Evolutionary conservation across 2,329 filamentous ascomycete species (phyloP).

Genomic region (Colletotrichum paranaense): DNA sequence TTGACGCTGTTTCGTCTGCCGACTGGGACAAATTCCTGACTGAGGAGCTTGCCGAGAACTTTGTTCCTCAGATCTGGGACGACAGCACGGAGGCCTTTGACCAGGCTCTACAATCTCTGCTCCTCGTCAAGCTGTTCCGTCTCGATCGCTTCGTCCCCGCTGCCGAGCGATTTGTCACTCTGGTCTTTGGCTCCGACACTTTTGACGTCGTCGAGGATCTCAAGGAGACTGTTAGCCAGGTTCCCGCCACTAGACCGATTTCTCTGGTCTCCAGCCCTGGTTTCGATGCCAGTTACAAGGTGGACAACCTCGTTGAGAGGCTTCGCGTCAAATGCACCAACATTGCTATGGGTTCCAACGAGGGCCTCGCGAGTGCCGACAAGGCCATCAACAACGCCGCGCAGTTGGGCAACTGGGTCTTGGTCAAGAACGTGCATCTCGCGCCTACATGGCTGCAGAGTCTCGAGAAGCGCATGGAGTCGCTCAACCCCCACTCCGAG

Average conservation of each 20-base stretch:
- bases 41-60: conserved; percentile 88
- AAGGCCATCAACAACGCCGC: conserved; percentile 95
- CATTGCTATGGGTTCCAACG: conserved; percentile 99
- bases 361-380: conserved; percentile 91
- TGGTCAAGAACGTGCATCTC: conserved; percentile 98
- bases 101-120: conserved; percentile 82
- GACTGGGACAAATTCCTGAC: conserved; percentile 86
- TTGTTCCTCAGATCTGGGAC: conserved; percentile 82
- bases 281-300: conserved; percentile 99
- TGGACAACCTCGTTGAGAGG: conserved; percentile 91
- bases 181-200: conserved; percentile 85
- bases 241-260: conserved; percentile 86
- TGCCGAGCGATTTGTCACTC: conserved; percentile 88
- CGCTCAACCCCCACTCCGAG: conserved; percentile 90
- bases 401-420: conserved; percentile 92
- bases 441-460: conserved; percentile 97
- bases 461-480: conserved; percentile 95
- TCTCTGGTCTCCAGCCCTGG: conserved; percentile 94
- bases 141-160: conserved; percentile 95
- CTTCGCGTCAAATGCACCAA: conserved; percentile 88
- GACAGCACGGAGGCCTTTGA: conserved; percentile 74
- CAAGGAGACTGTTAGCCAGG: conserved; percentile 84
- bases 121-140: conserved; percentile 94
- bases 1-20: conserved; percentile 70
- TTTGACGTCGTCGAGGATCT: conserved; percentile 90